Base-by-base conservation (phyloP, 2,329 filamentous ascomycete genomes). In the Pyricularia grisea region DNA sequence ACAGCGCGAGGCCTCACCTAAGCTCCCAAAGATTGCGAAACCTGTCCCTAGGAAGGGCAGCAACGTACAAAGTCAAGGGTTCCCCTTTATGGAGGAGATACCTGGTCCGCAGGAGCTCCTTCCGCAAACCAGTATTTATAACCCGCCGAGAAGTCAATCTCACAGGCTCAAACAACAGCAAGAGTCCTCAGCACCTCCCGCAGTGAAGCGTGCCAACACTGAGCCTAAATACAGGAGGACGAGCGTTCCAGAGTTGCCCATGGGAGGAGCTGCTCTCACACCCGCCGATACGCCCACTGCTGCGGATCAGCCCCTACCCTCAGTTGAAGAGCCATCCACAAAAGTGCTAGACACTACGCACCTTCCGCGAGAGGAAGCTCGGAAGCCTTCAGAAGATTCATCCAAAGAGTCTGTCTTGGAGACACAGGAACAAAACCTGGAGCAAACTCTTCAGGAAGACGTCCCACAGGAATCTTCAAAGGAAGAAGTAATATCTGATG, bases 21-120 rank as follows among this genome's bases (percentile, higher is more conserved):
- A 68, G 5, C 69, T 60, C 23, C 69, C n/a, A 64, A 67, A 23
- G 60, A 67, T 69, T 23, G 67, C 67, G n/a, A 55, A 64, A n/a
- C 20, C 64, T 23, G 66, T 36, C 14, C 67, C 67, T 30, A 68
- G 70, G 7, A 73, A 73, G 64, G 72, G 69, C 25, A 71, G 58
- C 14, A 36, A 69, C 4, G 68, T 71, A 30, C 72, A 75, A 25
- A 72, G 72, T 25, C 74, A 76, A 17, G 73, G 73, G 20, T 78
- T 78, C 31, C 73, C 77, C 12, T 82, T 82, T 65, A 77, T 79
- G 67, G 77, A 78, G 20, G 81, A 81, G 68, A 79, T 77, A 3
- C 81, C 81, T 11, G 81, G 81, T 1, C 80, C 81, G 9, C 79
- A 79, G 3, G 80, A 82, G 68, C 73, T 82, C 25, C 71, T 83